Base-by-base conservation (phyloP, 164 flowering plant species). In the Piper longum region DNA sequence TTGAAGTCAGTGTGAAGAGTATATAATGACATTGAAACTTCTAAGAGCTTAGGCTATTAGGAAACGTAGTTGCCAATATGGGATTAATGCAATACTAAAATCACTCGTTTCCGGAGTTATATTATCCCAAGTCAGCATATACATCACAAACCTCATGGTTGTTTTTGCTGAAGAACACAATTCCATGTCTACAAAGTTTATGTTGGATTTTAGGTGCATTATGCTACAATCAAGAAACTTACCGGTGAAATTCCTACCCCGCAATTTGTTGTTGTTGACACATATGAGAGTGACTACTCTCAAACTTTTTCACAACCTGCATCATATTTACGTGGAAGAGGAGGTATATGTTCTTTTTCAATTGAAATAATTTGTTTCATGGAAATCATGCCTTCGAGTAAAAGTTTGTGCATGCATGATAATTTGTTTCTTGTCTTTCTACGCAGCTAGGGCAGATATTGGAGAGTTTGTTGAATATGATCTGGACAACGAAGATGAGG, bases 391-490 rank as follows among this genome's bases (percentile, higher is more conserved):
- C 36, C 36, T 26, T 26, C 36, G 36, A 26, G 36, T 26, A 26
- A 26, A 26, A 26, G 36, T 26, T 26, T 26, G 36, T 26, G 36
- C 36, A 59, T 18, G 17, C 39, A 59, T 36, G 2, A n/a, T 36
- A 39, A 6, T 41, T 43, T 64, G n/a, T 43, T 57, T 56, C 8
- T 5, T n/a, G 1, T 17, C 52, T 4, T 36, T 64, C 13, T 65
- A 66, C 72, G 73, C 79, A 92, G 99, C 87, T 59, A 80, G 99
- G 62, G 79, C 97, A 65, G 99, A 95, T 78, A 75, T 91, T 67
- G 99, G 97, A 63, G 99, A 91, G 62, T 91, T 91, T 78, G 80
- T 91, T 64, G 99, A 93, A 85, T 93, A 93, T 81, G 99, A 95
- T 73, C 72, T 79, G 36, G 36, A 26, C 36, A 26, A 26, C 2